These are phyloP conservation scores for Lichtheimia corymbifera DNA, from an alignment of 371 early-diverging fungal species.

Conservation along the genomic window DNA sequence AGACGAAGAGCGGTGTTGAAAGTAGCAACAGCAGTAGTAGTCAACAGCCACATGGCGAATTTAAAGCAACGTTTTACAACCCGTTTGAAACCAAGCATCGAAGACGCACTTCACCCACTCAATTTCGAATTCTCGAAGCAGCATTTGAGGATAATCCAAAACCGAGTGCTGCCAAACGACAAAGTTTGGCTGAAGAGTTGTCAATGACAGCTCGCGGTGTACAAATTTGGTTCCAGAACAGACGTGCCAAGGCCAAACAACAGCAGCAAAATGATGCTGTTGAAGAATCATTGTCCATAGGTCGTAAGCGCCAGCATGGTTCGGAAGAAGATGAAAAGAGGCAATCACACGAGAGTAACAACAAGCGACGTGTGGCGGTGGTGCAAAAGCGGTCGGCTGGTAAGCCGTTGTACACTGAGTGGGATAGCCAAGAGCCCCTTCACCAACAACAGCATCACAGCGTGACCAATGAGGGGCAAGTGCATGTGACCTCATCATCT, in stretches of 20 bases:
- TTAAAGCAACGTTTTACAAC: conserved; percentile 69
- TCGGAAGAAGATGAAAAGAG: too few relatives aligned
- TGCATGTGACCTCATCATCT: conserved; percentile 12
- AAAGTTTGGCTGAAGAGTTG: conserved; percentile 68
- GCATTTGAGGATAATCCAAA: conserved; percentile 72
- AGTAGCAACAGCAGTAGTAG: conserved; percentile 6
- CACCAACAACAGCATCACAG: conserved; percentile 3
- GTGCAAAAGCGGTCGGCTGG: not conserved
- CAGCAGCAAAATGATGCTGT: conserved; percentile 4
- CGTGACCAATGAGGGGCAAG: not conserved
- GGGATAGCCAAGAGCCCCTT: conserved; percentile 23
- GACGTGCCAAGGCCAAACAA: conserved; percentile 78
- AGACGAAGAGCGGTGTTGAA: not conserved
- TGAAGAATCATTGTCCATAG: conserved; percentile 9
- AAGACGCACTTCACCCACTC: conserved; percentile 67
- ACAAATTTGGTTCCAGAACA: conserved; percentile 98
- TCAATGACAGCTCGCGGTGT: conserved; percentile 88
- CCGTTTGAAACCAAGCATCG: conserved; percentile 80
- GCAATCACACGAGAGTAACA: not conserved
- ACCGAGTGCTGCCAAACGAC: conserved; percentile 66
- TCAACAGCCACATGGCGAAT: conserved; percentile 18
- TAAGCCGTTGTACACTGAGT: conserved; percentile 19
- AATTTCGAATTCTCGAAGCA: conserved; percentile 68
- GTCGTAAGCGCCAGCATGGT: not conserved
- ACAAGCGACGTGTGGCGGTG: not conserved